Base-by-base conservation (phyloP, 495 filamentous ascomycete genomes). In the Daldinia bambusicola region DNA sequence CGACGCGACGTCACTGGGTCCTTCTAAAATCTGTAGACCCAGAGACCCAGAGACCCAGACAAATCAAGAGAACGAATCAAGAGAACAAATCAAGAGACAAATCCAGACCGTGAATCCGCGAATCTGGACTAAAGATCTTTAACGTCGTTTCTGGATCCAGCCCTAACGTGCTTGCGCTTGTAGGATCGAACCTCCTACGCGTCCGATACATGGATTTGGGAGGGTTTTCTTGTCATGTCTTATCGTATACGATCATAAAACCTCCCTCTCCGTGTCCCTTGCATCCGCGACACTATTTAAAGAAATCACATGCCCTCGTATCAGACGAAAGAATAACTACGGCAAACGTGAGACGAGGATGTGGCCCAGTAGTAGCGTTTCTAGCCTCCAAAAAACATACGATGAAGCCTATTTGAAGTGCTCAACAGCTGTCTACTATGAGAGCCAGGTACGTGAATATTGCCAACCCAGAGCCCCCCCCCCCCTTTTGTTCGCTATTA, bases 341-440 rank as follows among this genome's bases (percentile, higher is more conserved):
- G 48, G 9, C 43, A 30, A 43, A 53, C 59, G 50, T 63, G 40
- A 69, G 55, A 61, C 70, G 37, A 76, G 73, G 77, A 93, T 92
- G 91, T 92, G 95, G 88, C 91, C 92, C 82, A 90, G 87, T 84
- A 93, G 90, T 76, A 86, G 87, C 50, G 84, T 88, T 69, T 90
- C 93, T 78, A 89, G 89, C 61, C 85, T 98, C 78, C 95, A 98
- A 84, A 98, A 97, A 86, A 97, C 93, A 62, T 98, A 98, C 81
- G 94, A 98, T 83, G 93, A 98, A 75, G 93, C 92, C 80, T 97
- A 97, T 80, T 83, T 97, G 63, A 92, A 90, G 70, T 97, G 93
- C 79, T 97, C 94, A 1, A 98, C 94, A 9, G 95, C 95, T 63
- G 91, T 97, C 67, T 97, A 97, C 80, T 97, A 95, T 78, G 94